Conservation (phyloP, 2,329 filamentous ascomycete species). For the Blastomyces silverae region DNA sequence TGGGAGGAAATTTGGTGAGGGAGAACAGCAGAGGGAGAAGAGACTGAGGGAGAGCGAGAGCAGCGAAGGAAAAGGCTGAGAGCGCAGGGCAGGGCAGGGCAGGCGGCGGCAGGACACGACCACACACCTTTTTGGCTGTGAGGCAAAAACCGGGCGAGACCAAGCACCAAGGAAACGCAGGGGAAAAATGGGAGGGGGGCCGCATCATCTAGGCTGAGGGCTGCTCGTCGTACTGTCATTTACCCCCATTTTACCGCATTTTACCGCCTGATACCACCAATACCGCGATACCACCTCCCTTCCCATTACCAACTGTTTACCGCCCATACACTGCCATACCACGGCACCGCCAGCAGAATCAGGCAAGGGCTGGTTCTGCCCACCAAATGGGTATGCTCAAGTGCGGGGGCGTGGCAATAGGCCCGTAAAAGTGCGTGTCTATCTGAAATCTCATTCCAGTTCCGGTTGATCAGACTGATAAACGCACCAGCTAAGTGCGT, state of each 20-base stretch:
- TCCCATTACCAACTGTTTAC: background rate
- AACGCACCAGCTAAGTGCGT: background rate
- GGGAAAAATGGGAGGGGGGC: background rate
- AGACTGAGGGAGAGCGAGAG: slow-evolving; percentile 31
- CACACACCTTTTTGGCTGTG: slow-evolving; percentile 18
- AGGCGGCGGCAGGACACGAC: slow-evolving; percentile 18
- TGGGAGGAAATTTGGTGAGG: slow-evolving; percentile 29
- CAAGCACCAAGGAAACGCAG: background rate
- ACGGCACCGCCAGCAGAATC: slow-evolving; percentile 9
- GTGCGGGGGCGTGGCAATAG: background rate
- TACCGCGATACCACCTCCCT: background rate
- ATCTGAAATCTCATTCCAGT: background rate
- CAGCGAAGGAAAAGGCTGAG: slow-evolving; percentile 27
- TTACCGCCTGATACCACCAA: background rate
- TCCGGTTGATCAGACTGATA: background rate
- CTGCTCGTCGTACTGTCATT: slow-evolving; percentile 6
- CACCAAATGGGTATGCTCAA: background rate
- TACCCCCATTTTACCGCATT: background rate
- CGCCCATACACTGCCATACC: background rate
- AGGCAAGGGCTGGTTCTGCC: background rate
- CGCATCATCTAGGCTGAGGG: background rate
- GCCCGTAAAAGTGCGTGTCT: background rate
- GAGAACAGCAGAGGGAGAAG: slow-evolving; percentile 32
- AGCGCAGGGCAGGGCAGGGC: slow-evolving; percentile 27
- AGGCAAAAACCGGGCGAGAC: slow-evolving; percentile 11